Evolutionary conservation across 768 basidiomycete species (phyloP), one percentile per base, ranked within the genome.

Genomic region (Hortiboletus campestris): DNA sequence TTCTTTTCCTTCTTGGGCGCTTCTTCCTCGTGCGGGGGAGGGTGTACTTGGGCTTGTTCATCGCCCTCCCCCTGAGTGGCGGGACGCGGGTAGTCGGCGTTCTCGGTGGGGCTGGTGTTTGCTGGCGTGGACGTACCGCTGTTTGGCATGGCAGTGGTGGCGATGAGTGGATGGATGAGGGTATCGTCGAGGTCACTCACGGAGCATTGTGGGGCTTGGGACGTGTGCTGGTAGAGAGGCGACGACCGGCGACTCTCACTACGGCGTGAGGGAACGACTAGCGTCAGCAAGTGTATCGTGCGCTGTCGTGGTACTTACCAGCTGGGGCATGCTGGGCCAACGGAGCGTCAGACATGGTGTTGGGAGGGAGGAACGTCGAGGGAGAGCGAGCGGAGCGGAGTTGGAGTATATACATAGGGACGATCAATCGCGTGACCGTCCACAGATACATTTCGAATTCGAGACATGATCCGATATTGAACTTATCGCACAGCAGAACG

Each of bases 11-110:
- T 81, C 67, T 76, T 78, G 11, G 70, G 75, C 4, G 67, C 55
- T 43, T 78, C 78, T 56, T 84, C 80, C 48, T 82, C 77, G 45
- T 75, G 75, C 1, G 71, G 75, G 34, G 72, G 75, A 9, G 65
- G 62, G 14, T 74, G 70, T 25, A 25, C 25, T 6, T 42, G 31
- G 10, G 32, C 36, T 31, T 52, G 65, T 1, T 72, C 72, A 1
- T 75, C 73, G 6, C 67, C 64, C 6, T 75, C 73, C 25, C 67
- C 68, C 7, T 75, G 75, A 40, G 71, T 46, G n/a, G 75, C 74
- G 13, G 83, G 84, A 29, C 84, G 75, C 10, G 84, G 84, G 57
- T 85, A 85, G 64, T 80, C 78, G 19, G 67, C 55, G 22, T 63
- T 53, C 39, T 69, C 75, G 17, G 67, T 58, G 48, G 52, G 34